Percentiles rank a stretch among this genome's conserved stretches.
Conservation (phyloP, 371 early-diverging fungal species). For the Mucor irregularis region DNA sequence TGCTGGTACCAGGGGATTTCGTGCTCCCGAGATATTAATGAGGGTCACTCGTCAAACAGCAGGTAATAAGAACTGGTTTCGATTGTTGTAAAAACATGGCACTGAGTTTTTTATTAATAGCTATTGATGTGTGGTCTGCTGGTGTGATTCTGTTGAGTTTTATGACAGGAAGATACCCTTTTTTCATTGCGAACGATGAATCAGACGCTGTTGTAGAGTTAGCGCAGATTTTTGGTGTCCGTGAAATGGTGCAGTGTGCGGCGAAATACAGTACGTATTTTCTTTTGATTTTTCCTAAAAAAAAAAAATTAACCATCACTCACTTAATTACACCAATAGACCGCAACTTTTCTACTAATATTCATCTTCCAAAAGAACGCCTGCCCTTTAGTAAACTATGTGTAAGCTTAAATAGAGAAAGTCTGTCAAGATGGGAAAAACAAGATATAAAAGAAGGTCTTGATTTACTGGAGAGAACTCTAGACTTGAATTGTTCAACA, state of each 20-base stretch:
- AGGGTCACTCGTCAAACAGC: constrained; percentile 82
- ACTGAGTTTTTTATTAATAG: constrained; percentile 10
- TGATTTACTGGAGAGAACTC: constrained; percentile 45
- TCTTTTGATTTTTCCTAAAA: background rate
- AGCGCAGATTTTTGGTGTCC: constrained; percentile 83
- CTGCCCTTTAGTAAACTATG: constrained; percentile 42
- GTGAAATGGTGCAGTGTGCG: constrained; percentile 78
- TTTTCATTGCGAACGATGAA: constrained; percentile 91
- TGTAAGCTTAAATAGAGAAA: constrained; percentile 26
- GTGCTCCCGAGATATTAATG: constrained; percentile 97
- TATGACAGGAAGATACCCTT: constrained; percentile 88
- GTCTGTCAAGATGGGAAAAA: constrained; percentile 14
- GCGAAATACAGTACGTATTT: constrained; percentile 50
- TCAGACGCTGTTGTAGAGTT: constrained; percentile 91
- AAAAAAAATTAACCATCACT: background rate
- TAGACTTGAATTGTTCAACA: constrained; percentile 42
- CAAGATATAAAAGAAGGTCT: constrained; percentile 34
- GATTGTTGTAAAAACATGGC: background rate
- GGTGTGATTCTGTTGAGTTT: constrained; percentile 92
- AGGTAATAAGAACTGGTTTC: constrained; percentile 45
- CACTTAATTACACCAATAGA: too few relatives aligned
- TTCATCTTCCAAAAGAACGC: constrained; percentile 49
- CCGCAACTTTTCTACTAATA: constrained; percentile 62
- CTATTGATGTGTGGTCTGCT: constrained; percentile 95
- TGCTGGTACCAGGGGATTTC: constrained; percentile 98